phyloP scores from a whole-genome alignment of 2,329 filamentous ascomycete species.

The Aspergillus spinulosporus region DNA sequence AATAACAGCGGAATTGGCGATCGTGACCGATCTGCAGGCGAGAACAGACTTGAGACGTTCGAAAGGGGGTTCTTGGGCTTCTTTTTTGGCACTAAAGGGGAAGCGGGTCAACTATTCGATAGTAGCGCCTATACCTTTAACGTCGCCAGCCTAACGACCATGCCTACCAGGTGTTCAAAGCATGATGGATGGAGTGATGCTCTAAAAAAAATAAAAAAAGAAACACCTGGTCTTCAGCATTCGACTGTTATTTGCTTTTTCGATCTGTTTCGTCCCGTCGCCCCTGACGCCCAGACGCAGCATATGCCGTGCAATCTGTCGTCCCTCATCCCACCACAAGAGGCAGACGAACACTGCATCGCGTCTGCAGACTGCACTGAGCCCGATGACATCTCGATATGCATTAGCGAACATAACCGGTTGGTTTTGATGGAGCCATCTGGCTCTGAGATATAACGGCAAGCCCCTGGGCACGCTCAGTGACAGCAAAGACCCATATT shows the following conservation, averaged over 20 bases:
- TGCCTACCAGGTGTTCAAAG: not conserved
- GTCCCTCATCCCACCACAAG: not conserved
- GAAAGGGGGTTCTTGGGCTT: constrained; percentile 23
- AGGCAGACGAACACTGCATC: constrained; percentile 1
- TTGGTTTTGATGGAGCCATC: not conserved
- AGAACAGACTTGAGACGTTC: constrained; percentile 22
- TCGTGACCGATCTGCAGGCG: constrained; percentile 23
- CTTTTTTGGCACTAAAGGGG: constrained; percentile 28
- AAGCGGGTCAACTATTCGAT: constrained; percentile 24
- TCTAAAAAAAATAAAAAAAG: not conserved
- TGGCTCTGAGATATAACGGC: no score
- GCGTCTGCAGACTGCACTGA: not conserved
- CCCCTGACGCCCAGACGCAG: constrained; percentile 7
- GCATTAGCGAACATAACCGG: not conserved
- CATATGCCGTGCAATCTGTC: constrained; percentile 1
- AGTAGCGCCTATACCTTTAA: constrained; percentile 2
- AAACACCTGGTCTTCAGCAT: not conserved
- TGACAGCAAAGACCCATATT: not conserved
- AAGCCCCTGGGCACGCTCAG: not conserved
- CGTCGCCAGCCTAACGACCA: not conserved
- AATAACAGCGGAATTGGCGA: constrained; percentile 16
- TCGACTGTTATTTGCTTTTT: constrained; percentile 11
- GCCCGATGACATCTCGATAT: not conserved
- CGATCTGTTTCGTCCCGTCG: not conserved
- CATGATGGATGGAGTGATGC: constrained; percentile 1